Evolutionary conservation across 106 monocot species (phyloP), one percentile per base, ranked within the genome.

Genomic region (Dendrobium huoshanense): DNA sequence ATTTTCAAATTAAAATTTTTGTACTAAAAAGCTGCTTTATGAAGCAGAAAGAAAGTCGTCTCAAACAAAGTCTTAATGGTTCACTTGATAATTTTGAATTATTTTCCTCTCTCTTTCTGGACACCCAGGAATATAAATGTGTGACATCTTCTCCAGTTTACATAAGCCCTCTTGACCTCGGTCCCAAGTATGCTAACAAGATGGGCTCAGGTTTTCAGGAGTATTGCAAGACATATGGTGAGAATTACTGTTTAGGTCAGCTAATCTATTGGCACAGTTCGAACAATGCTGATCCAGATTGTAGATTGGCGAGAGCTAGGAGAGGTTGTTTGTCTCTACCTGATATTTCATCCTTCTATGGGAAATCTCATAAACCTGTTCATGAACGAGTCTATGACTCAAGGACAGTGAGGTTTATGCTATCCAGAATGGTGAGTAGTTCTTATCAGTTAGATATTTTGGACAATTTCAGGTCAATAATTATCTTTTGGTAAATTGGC

Each of bases 131-230:
- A 37, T 98, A 92, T 72, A 86, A 93, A 83, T 80, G 87, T 43
- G 82, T 95, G 13, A 88, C 84, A 33, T 98, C 98, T 68, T 80
- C 90, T 20, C 94, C 98, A 48, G 94, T 98, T 72, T 93, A 93
- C 85, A 98, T 98, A 72, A 98, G 95, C 78, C 91, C 95, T 44
- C 91, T 98, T 37, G 98, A 98, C 78, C 81, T 98, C 70, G 98
- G 98, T 68, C 98, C 98, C 24, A 98, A 95, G 67, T 98, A 91
- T 80, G 86, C 79, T 17, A 89, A 95, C 49, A 95, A 88, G 84
- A 89, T 92, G 87, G 94, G 91, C 1, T 81, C 98, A 19, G 92
- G 94, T 16, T 91, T 96, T 82, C 85, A 92, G 33, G 96, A 94
- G 79, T 98, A 95, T 75, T 89, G 91, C 86, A 98, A 98, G 80